These are phyloP conservation scores for Suillus luteus DNA, from an alignment of 768 basidiomycete species.

Conservation along the genomic window DNA sequence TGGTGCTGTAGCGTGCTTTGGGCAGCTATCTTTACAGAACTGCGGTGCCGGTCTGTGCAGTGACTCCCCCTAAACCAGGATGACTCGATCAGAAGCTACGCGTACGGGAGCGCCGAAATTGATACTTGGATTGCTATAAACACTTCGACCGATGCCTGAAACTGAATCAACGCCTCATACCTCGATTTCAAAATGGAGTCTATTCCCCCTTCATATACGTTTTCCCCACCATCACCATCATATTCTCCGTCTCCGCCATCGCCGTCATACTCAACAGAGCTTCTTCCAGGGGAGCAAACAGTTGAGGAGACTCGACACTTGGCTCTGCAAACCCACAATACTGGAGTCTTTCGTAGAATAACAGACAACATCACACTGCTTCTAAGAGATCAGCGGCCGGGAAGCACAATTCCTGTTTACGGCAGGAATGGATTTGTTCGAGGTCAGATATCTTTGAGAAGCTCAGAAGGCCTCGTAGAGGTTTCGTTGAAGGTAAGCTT, in stretches of 20 bases:
- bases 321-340: conserved; percentile 7
- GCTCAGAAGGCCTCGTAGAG: conserved; percentile 17
- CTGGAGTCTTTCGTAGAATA: conserved; percentile 32
- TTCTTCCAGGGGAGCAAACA: conserved; percentile 48
- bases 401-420: conserved; percentile 24
- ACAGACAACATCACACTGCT: conserved; percentile 28
- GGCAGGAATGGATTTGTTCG: conserved; percentile 23
- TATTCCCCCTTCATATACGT: conserved; percentile 7
- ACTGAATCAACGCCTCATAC: background rate
- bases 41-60: conserved; percentile 1
- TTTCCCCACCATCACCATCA: conserved; percentile 43
- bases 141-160: conserved; percentile 6
- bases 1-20: no score
- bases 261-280: conserved; percentile 57
- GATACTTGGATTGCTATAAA: background rate
- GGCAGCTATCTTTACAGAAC: background rate
- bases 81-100: background rate
- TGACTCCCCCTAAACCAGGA: background rate
- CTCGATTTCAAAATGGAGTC: conserved; percentile 9
- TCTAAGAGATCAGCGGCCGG: conserved; percentile 27
- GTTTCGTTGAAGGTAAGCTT: conserved; percentile 27
- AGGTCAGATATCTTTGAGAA: conserved; percentile 26
- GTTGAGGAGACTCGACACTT: conserved; percentile 45
- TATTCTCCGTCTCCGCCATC: conserved; percentile 51
- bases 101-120: background rate